Evolutionary conservation across 805 yeast species (phyloP).

Genomic region (Wickerhamomyces rabaulensis): DNA sequence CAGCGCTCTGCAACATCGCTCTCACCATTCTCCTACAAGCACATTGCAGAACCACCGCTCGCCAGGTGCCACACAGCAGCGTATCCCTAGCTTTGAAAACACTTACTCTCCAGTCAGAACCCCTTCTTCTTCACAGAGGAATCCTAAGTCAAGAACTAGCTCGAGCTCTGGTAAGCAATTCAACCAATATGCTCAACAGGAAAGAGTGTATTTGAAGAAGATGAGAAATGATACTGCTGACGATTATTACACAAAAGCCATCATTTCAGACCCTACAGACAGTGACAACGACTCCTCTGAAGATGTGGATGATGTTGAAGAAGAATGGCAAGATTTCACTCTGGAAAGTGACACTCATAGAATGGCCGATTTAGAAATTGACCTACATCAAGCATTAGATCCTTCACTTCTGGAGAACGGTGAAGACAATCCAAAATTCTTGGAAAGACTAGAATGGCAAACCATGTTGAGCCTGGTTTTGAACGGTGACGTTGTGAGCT

Average conservation of each 20-base stretch:
- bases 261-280: constrained; percentile 37
- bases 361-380: constrained; percentile 43
- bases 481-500: constrained; percentile 90
- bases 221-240: constrained; percentile 57
- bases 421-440: constrained; percentile 33
- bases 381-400: constrained; percentile 29
- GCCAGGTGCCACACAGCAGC: constrained; percentile 12
- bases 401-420: constrained; percentile 14
- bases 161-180: constrained; percentile 8
- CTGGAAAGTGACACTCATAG: constrained; percentile 20
- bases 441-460: constrained; percentile 93
- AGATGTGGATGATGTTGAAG: constrained; percentile 28
- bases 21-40: constrained; percentile 18
- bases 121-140: constrained; percentile 16
- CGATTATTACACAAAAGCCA: constrained; percentile 69
- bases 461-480: constrained; percentile 84
- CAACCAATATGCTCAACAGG: constrained; percentile 40
- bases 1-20: constrained; percentile 3
- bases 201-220: constrained; percentile 57
- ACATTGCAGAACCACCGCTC: constrained; percentile 15
- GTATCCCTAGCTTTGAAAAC: constrained; percentile 17
- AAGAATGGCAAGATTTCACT: constrained; percentile 13
- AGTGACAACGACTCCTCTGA: constrained; percentile 25
- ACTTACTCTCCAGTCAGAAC: constrained; percentile 23
- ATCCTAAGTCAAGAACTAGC: constrained; percentile 14